Conservation (phyloP, 768 basidiomycete species). For the Leccinum olivaceopallidum region DNA sequence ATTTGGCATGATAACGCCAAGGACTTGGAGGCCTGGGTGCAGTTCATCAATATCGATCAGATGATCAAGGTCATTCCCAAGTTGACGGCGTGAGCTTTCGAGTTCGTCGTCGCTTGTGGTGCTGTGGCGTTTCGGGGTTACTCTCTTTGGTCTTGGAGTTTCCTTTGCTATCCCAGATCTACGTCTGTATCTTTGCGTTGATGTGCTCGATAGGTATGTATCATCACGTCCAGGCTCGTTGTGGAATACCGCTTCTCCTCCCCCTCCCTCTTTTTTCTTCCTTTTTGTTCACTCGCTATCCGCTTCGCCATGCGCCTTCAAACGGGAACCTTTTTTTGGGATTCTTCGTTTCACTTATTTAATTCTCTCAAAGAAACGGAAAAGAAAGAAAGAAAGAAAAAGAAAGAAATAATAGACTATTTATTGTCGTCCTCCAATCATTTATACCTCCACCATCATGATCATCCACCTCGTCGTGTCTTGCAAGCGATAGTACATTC, state of each 20-base stretch:
- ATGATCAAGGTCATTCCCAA: constrained; percentile 79
- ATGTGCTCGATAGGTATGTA: constrained; percentile 11
- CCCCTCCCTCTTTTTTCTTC: not conserved
- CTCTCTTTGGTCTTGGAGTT: not conserved
- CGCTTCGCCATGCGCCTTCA: not conserved
- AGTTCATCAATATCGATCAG: constrained; percentile 82
- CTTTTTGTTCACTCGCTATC: not conserved
- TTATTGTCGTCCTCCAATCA: not conserved
- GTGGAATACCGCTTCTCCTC: not conserved
- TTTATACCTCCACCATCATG: too few relatives aligned
- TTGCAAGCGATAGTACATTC: not conserved
- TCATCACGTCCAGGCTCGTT: constrained; percentile 1
- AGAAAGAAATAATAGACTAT: not conserved
- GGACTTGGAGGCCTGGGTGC: constrained; percentile 77
- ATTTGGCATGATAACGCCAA: constrained; percentile 69
- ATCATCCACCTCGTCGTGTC: not conserved
- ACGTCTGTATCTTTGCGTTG: constrained; percentile 4
- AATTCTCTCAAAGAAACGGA: not conserved
- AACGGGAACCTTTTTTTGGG: not conserved
- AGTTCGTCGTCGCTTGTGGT: not conserved
- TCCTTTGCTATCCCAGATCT: not conserved
- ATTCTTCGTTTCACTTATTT: not conserved
- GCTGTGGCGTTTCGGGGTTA: not conserved
- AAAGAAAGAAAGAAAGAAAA: not conserved
- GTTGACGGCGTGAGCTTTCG: constrained; percentile 51